Percentiles rank a stretch among this genome's conserved stretches.
Evolutionary conservation across 2,329 filamentous ascomycete species (phyloP).

Genomic region (Botrytis cinerea): DNA sequence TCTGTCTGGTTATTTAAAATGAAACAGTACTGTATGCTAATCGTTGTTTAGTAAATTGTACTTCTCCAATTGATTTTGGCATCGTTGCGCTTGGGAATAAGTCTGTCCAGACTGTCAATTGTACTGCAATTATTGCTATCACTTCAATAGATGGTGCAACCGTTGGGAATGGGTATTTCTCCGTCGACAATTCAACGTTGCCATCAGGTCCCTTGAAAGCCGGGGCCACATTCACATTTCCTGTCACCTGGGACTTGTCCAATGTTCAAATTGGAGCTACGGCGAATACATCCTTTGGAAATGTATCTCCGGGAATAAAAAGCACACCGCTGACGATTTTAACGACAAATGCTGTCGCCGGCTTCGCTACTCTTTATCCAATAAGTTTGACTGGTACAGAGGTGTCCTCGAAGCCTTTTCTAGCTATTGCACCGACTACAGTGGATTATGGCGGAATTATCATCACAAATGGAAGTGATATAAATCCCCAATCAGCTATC

Average conservation of each 20-base stretch:
- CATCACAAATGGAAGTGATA: conserved; percentile 22
- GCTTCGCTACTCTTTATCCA: conserved; percentile 42
- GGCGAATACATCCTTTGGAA: conserved; percentile 28
- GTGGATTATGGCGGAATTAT: conserved; percentile 29
- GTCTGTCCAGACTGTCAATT: conserved; percentile 36
- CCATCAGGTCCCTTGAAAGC: conserved; percentile 39
- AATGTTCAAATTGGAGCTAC: conserved; percentile 27
- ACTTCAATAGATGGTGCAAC: conserved; percentile 41
- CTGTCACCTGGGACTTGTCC: conserved; percentile 42
- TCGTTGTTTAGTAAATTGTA: conserved; percentile 39
- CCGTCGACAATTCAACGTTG: conserved; percentile 40
- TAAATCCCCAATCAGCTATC: conserved; percentile 33
- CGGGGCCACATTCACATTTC: conserved; percentile 42
- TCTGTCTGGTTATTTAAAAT: not conserved
- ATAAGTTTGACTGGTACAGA: conserved; percentile 43
- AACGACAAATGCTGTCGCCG: conserved; percentile 42
- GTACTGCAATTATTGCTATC: conserved; percentile 42
- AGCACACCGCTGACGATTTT: conserved; percentile 42
- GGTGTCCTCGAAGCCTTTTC: conserved; percentile 40
- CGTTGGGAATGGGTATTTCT: conserved; percentile 40
- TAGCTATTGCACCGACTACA: conserved; percentile 40
- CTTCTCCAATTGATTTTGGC: conserved; percentile 43
- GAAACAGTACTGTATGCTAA: not conserved
- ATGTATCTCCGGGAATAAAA: conserved; percentile 41
- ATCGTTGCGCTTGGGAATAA: conserved; percentile 39